These are phyloP conservation scores for Gossypium australe DNA, from an alignment of 345 rosid genomes.

Conservation along the genomic window DNA sequence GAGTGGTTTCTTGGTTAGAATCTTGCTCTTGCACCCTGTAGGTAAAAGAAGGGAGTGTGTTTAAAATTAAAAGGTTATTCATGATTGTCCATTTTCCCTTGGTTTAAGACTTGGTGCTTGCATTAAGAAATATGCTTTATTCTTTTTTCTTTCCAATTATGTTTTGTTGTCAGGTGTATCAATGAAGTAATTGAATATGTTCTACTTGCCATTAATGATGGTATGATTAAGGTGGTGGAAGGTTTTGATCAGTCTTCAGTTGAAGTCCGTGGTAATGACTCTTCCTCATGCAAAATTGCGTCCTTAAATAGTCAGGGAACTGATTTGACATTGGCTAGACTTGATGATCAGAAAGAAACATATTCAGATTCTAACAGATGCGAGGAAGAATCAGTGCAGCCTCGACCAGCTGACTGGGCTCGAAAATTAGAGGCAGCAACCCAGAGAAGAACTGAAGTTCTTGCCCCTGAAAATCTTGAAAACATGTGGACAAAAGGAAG, in stretches of 20 bases:
- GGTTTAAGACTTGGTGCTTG: background rate
- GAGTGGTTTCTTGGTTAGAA: slow-evolving; percentile 1
- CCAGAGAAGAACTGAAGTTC: slow-evolving; percentile 93
- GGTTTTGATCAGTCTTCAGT: slow-evolving; percentile 41
- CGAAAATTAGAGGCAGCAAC: slow-evolving; percentile 72
- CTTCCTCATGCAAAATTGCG: slow-evolving; percentile 24
- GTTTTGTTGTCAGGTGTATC: slow-evolving; percentile 51
- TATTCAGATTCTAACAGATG: slow-evolving; percentile 18
- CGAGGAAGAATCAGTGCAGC: slow-evolving; percentile 35
- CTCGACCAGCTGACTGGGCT: slow-evolving; percentile 74
- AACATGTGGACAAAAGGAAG: slow-evolving; percentile 99
- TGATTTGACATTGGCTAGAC: slow-evolving; percentile 28
- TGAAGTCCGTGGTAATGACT: slow-evolving; percentile 26
- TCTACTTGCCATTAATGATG: slow-evolving; percentile 53
- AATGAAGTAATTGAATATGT: slow-evolving; percentile 77
- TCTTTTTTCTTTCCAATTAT: background rate
- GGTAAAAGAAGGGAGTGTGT: background rate
- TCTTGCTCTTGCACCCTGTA: background rate
- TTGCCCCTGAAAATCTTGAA: slow-evolving; percentile 95
- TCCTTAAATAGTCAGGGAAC: slow-evolving; percentile 36
- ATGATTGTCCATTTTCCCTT: background rate
- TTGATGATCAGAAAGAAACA: slow-evolving; percentile 27
- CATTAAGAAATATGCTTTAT: background rate
- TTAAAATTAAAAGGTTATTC: slow-evolving; percentile 2
- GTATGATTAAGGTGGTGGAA: slow-evolving; percentile 32